Evolutionary conservation across 352 stramenopile species (phyloP).

Genomic region (Phytophthora lateralis): DNA sequence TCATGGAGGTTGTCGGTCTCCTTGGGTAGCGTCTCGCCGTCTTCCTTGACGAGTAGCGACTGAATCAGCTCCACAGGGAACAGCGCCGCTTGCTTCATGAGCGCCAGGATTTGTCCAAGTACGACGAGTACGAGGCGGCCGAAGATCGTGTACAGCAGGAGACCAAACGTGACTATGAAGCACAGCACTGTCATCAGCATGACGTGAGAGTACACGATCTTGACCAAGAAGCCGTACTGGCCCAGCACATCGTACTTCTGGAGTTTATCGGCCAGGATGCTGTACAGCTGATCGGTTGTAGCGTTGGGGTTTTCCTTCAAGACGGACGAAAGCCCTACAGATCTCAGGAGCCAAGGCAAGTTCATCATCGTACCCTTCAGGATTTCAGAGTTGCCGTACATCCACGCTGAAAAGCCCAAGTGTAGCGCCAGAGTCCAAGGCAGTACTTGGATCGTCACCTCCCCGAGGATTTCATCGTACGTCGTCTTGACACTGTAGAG

Average conservation of each 20-base stretch:
- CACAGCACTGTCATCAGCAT: conserved; percentile 57
- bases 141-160: conserved; percentile 51
- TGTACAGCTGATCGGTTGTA: conserved; percentile 38
- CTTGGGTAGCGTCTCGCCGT: conserved; percentile 6
- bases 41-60: conserved; percentile 13
- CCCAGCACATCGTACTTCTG: conserved; percentile 37
- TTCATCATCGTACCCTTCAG: conserved; percentile 45
- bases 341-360: conserved; percentile 36
- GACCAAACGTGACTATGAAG: conserved; percentile 25
- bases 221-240: conserved; percentile 44
- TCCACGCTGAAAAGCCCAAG: conserved; percentile 57
- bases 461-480: conserved; percentile 50
- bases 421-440: conserved; percentile 57
- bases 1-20: conserved; percentile 14
- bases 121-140: conserved; percentile 34
- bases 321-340: conserved; percentile 29
- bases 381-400: conserved; percentile 51
- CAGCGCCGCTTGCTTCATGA: conserved; percentile 25
- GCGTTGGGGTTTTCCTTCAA: conserved; percentile 29
- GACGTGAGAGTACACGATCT: conserved; percentile 55
- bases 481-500: conserved; percentile 56
- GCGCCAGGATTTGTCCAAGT: conserved; percentile 18
- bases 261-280: conserved; percentile 28
- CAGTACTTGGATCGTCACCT: conserved; percentile 41
- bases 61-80: conserved; percentile 22